Conservation (phyloP, 371 early-diverging fungal species). For the Lichtheimia ornata region DNA sequence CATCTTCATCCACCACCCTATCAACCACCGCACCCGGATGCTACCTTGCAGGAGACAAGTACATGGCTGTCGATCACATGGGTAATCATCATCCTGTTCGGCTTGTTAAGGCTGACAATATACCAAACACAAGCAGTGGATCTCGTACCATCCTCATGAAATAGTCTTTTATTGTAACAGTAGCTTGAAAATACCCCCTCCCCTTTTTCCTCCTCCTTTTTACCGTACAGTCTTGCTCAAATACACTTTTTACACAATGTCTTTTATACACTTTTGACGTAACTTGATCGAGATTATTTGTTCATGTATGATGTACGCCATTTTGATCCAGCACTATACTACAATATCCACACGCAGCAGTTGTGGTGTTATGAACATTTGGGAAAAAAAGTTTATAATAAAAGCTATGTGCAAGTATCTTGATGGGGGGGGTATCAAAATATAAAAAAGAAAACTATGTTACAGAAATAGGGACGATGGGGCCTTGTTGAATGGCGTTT, state of each 20-base stretch:
- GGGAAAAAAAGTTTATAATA: background rate
- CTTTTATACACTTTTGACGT: too few species aligned
- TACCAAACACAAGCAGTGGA: slow-evolving; percentile 8
- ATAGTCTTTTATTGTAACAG: background rate
- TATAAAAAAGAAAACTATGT: background rate
- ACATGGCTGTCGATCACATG: slow-evolving; percentile 40
- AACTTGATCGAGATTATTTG: too few species aligned
- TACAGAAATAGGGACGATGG: background rate
- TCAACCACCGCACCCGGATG: slow-evolving; percentile 15
- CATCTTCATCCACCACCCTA: slow-evolving; percentile 7
- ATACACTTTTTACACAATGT: too few species aligned
- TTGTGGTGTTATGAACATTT: slow-evolving; percentile 1
- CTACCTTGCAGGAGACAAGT: slow-evolving; percentile 43
- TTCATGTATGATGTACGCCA: too few species aligned
- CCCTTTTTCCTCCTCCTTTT: background rate
- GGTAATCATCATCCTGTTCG: slow-evolving; percentile 43
- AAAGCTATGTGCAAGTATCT: background rate
- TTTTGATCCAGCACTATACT: too few species aligned
- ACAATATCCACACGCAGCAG: too few species aligned
- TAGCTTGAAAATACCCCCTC: background rate
- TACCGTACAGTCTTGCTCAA: background rate
- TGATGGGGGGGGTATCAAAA: background rate
- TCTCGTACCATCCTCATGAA: slow-evolving; percentile 10
- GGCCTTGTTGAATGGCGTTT: background rate
- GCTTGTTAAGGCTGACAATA: slow-evolving; percentile 25